These are phyloP conservation scores for Daldinia concentrica DNA, from an alignment of 495 filamentous ascomycete species.

Conservation along the genomic window DNA sequence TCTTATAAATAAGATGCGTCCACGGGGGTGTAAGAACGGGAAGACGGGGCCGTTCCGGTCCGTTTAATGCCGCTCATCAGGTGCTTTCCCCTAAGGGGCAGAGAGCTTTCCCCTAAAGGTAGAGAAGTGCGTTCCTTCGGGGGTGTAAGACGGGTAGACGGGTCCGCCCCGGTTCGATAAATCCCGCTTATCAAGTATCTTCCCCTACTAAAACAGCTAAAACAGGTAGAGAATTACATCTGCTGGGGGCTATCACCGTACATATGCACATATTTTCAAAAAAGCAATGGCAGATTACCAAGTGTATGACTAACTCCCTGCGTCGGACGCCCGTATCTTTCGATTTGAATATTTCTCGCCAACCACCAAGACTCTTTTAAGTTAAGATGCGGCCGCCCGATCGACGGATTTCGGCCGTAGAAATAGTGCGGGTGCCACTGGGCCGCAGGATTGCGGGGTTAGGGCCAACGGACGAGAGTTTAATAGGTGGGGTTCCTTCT, in stretches of 20 bases:
- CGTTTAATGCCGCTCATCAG: background rate
- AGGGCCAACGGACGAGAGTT: background rate
- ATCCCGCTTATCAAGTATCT: background rate
- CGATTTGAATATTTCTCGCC: background rate
- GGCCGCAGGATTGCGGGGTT: background rate
- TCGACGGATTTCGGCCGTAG: background rate
- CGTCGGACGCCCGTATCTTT: background rate
- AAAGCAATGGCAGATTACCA: background rate
- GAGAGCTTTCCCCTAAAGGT: constrained; percentile 1
- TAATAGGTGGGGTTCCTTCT: background rate
- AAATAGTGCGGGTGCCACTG: background rate
- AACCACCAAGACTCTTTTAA: background rate
- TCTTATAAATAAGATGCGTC: background rate
- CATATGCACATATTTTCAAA: background rate
- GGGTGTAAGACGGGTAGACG: constrained; percentile 2
- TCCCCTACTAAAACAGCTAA: background rate
- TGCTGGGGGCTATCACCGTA: background rate
- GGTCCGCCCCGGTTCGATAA: background rate
- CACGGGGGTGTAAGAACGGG: background rate
- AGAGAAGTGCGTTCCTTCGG: constrained; percentile 3
- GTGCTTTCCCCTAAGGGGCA: background rate
- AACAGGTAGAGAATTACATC: background rate
- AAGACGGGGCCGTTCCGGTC: background rate
- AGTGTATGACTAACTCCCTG: background rate
- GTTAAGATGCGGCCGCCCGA: background rate